Evolutionary conservation across 2,329 filamentous ascomycete genomes (phyloP), one percentile per base, ranked within the genome.

Genomic region (Alternaria tenuissima): DNA sequence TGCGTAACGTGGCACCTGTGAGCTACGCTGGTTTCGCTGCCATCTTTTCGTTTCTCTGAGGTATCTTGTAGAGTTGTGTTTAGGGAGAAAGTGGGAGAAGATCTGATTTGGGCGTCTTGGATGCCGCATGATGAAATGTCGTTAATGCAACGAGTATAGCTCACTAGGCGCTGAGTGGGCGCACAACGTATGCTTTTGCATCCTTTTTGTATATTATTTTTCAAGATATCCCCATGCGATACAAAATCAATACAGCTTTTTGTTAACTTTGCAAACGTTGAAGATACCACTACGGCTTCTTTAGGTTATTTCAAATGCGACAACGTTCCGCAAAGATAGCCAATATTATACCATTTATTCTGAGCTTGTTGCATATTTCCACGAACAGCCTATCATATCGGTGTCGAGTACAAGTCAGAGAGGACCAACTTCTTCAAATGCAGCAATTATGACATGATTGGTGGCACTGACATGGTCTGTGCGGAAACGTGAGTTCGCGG

Each of bases 401-500:
- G 9, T 12, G 28, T 22, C 14, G 14, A 12, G 12, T 16, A 12
- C 12, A 14, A 36, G 2, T 16, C 12, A 36, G 5, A 36, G 14
- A 36, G 6, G 5, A 36, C 34, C 12, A 38, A 16, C 34, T n/a
- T 38, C 34, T 18, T n/a, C 32, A 36, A 0, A 52, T 51, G 46
- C 51, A 44, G 43, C 51, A 28, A 24, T 54, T 52, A 42, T 61
- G 62, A 61, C 42, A 55, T 71, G 63, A 63, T 67, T 66, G 53
- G 64, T 32, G 51, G 43, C 34, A 39, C 11, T 20, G 49, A 39
- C 36, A 22, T 61, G 66, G 67, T 57, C 68, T 61, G 63, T 66
- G 67, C 67, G 28, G 26, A 55, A 71, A 73, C 70, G 74, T 75
- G 74, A 73, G 65, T 48, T 57, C 74, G 75, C 70, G 75, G 63